These are phyloP conservation scores for Cubamyces lactineus DNA, from an alignment of 768 basidiomycete genomes.

Conservation along the genomic window DNA sequence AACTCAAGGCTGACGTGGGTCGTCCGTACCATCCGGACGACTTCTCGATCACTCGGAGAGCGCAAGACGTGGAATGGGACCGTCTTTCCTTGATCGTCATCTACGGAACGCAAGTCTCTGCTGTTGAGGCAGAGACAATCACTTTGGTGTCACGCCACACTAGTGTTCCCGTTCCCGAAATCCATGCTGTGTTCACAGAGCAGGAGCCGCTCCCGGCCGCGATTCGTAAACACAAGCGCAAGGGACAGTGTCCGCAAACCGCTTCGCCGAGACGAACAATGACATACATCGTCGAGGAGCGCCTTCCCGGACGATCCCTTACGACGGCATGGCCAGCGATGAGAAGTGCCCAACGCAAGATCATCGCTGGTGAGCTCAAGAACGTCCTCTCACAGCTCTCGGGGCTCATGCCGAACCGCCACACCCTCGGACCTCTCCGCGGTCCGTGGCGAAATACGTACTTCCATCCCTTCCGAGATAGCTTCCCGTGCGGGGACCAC, in stretches of 20 bases:
- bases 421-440: background rate
- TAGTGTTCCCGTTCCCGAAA: background rate
- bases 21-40: background rate
- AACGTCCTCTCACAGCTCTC: background rate
- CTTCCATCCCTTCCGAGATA: background rate
- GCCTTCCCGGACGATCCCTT: background rate
- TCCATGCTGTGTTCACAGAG: background rate
- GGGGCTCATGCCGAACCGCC: background rate
- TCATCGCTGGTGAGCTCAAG: background rate
- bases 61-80: background rate
- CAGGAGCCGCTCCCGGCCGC: no score
- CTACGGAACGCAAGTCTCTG: background rate
- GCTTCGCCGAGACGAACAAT: background rate
- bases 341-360: background rate
- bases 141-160: conserved; percentile 1
- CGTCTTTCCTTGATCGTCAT: background rate
- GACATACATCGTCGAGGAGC: conserved; percentile 6
- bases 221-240: no score
- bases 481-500: background rate
- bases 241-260: no score
- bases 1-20: background rate
- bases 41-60: background rate
- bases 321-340: background rate
- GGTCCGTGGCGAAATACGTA: background rate
- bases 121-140: background rate